Evolutionary conservation across 495 filamentous ascomycete genomes (phyloP).

Genomic region (Penicillium alfredii): DNA sequence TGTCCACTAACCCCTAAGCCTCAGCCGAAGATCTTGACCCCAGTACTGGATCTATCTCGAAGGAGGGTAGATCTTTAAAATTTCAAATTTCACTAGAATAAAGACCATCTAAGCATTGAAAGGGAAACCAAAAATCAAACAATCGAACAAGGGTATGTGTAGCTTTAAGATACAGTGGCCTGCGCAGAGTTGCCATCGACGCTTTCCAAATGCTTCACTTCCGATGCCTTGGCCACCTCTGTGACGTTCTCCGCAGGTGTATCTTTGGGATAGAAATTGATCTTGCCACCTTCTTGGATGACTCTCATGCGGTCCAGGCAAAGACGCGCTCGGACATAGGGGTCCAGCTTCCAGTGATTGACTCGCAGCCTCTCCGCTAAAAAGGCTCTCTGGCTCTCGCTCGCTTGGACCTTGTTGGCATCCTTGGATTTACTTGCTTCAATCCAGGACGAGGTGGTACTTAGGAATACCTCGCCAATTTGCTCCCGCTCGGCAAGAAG

Average conservation of each 20-base stretch:
- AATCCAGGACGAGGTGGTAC: slow-evolving; percentile 65
- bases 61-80: no score
- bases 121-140: no score
- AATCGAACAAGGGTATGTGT: no score
- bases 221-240: slow-evolving; percentile 19
- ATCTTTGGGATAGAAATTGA: slow-evolving; percentile 55
- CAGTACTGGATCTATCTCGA: no score
- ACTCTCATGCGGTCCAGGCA: slow-evolving; percentile 66
- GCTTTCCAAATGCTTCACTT: slow-evolving; percentile 28
- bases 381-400: slow-evolving; percentile 51
- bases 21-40: no score
- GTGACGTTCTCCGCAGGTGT: slow-evolving; percentile 10
- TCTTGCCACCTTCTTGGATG: slow-evolving; percentile 53
- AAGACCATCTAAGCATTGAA: no score
- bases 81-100: no score
- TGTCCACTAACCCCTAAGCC: no score
- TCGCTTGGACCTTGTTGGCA: slow-evolving; percentile 24
- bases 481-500: slow-evolving; percentile 52
- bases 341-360: slow-evolving; percentile 80
- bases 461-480: slow-evolving; percentile 63
- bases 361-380: slow-evolving; percentile 56
- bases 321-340: slow-evolving; percentile 64
- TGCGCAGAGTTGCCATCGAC: slow-evolving; percentile 3
- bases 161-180: slow-evolving; percentile 8
- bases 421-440: slow-evolving; percentile 35